Evolutionary conservation across 2,329 filamentous ascomycete species (phyloP).

Genomic region (Curvularia verruculosa): DNA sequence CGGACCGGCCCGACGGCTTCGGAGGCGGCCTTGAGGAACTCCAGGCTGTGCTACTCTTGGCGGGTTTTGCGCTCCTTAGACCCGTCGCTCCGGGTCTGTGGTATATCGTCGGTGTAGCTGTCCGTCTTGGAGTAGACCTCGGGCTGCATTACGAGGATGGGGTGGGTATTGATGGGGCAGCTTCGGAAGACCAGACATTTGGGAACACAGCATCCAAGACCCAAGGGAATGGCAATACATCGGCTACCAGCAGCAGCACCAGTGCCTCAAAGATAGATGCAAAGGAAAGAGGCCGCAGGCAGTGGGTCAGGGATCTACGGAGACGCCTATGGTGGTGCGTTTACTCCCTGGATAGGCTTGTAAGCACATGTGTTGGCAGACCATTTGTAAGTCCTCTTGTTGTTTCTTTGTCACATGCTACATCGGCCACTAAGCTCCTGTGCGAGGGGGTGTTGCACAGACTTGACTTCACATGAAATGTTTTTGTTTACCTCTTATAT

Average conservation of each 20-base stretch:
- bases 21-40: constrained; percentile 91
- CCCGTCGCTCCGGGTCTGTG: constrained; percentile 92
- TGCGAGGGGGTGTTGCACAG: background rate
- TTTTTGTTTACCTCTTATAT: background rate
- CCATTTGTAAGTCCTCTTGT: constrained; percentile 68
- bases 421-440: background rate
- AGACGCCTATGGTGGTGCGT: constrained; percentile 96
- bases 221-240: constrained; percentile 42
- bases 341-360: constrained; percentile 92
- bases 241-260: constrained; percentile 23
- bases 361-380: constrained; percentile 89
- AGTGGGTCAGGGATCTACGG: constrained; percentile 86
- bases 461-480: background rate
- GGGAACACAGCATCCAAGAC: constrained; percentile 34
- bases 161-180: constrained; percentile 63
- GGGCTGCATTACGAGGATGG: constrained; percentile 94
- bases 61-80: constrained; percentile 87
- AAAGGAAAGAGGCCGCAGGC: constrained; percentile 69
- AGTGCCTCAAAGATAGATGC: constrained; percentile 52
- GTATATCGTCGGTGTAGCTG: constrained; percentile 96
- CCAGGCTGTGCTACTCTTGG: constrained; percentile 88
- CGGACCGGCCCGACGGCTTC: constrained; percentile 66
- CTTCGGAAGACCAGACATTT: constrained; percentile 36
- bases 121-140: constrained; percentile 86
- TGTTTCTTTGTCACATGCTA: background rate